Evolutionary conservation across 2,329 filamentous ascomycete genomes (phyloP).

Genomic region (Volutella citrinella): DNA sequence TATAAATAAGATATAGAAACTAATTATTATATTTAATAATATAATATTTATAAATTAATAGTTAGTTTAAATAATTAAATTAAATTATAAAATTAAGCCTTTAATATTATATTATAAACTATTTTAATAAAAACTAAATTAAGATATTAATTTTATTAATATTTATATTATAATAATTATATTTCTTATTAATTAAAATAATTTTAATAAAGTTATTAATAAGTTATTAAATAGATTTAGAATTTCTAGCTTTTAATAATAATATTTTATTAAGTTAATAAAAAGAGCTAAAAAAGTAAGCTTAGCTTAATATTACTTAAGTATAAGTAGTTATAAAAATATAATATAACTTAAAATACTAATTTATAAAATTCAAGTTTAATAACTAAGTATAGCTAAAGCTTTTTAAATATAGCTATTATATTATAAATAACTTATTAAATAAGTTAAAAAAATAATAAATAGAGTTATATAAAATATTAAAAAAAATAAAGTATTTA

Average conservation of each 20-base stretch:
- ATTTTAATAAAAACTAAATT: background rate
- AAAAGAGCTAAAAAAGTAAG: background rate
- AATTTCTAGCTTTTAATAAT: background rate
- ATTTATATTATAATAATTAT: background rate
- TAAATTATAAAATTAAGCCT: too few species aligned
- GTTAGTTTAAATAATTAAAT: too few species aligned
- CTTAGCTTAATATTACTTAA: background rate
- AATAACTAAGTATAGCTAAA: background rate
- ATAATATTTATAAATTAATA: too few species aligned
- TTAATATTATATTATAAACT: background rate
- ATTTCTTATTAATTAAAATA: background rate
- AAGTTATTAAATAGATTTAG: background rate
- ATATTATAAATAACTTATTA: constrained; percentile 4
- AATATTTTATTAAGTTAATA: background rate
- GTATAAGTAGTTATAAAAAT: too few species aligned
- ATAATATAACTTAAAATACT: background rate
- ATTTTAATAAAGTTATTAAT: background rate
- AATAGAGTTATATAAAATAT: background rate
- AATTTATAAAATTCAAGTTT: background rate
- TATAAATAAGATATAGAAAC: too few species aligned
- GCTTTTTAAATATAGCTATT: background rate
- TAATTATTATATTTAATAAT: background rate
- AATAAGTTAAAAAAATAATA: too few species aligned
- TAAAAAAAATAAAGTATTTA: too few species aligned
- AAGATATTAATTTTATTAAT: background rate